A percentile compares a stretch with the other conserved stretches of the same genome.
These are phyloP conservation scores for Fraxinus quadrangulata DNA, from an alignment of 257 asterid genomes.

Conservation along the genomic window DNA sequence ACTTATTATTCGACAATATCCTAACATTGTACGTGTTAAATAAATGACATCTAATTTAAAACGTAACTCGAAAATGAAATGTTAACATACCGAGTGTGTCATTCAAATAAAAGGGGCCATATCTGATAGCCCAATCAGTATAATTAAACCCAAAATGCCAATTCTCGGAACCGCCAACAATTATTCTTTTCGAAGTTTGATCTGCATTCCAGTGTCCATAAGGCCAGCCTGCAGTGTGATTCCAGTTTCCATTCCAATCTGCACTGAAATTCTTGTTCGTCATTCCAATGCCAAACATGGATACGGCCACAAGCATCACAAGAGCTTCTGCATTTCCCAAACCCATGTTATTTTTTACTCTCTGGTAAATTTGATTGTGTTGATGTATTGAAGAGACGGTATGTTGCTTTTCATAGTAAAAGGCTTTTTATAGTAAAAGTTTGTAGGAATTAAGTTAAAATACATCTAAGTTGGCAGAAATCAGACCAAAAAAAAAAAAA, in stretches of 20 bases:
- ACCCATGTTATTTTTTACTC: slow-evolving; percentile 25
- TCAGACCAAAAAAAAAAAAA: neutral
- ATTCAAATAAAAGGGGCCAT: slow-evolving; percentile 58
- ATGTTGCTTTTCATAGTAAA: slow-evolving; percentile 19
- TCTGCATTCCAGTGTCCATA: slow-evolving; percentile 39
- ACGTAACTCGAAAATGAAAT: neutral
- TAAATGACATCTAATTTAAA: too few species aligned
- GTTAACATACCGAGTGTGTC: slow-evolving; percentile 51
- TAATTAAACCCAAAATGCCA: slow-evolving; percentile 78
- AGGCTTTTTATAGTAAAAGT: slow-evolving; percentile 29
- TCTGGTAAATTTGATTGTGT: slow-evolving; percentile 17
- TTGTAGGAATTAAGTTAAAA: neutral
- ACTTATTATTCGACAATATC: too few species aligned
- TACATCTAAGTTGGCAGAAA: slow-evolving; percentile 13
- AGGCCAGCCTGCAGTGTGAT: slow-evolving; percentile 38
- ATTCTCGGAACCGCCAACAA: slow-evolving; percentile 60
- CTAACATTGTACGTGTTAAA: too few species aligned
- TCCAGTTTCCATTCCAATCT: slow-evolving; percentile 44
- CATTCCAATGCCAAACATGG: slow-evolving; percentile 34
- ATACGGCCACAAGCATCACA: slow-evolving; percentile 17
- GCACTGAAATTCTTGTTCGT: slow-evolving; percentile 35
- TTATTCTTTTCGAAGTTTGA: slow-evolving; percentile 35
- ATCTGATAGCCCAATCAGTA: slow-evolving; percentile 63
- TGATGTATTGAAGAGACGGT: slow-evolving; percentile 4
- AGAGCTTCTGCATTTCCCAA: slow-evolving; percentile 18